Evolutionary conservation across 1,284 basidiomycete species (phyloP), one percentile per base, ranked within the genome.

Genomic region (Leucoagaricus sp.): DNA sequence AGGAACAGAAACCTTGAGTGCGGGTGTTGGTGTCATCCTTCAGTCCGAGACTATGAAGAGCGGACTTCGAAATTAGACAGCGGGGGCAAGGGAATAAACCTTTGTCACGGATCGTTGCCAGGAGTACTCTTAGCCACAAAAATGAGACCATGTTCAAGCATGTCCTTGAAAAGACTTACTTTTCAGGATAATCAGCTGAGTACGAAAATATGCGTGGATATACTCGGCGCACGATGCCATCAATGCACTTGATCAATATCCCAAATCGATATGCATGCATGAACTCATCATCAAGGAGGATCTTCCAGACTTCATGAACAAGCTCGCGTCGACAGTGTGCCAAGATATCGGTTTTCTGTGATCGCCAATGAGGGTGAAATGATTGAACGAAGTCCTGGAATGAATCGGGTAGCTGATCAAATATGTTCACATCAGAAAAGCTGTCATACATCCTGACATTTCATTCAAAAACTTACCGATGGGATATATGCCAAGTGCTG

Each of bases 151-250:
- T n/a, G n/a, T n/a, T n/a, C n/a, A n/a, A n/a, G n/a, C n/a, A n/a
- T n/a, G n/a, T n/a, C n/a, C n/a, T n/a, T n/a, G n/a, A n/a, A n/a
- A n/a, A n/a, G n/a, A 38, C 66, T 52, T 54, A 74, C 74, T 72
- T 74, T 58, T 76, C 73, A 1, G 72, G 75, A 59, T 76, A 77
- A 61, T 76, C 74, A 2, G 72, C 73, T 13, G 72, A 70, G 55
- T 77, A 75, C 13, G 66, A 67, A 29, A 74, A 68, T 23, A 76
- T 58, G 2, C 69, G 64, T 36, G 69, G 68, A 59, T 67, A 76
- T 3, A 73, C 26, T 1, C 64, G 58, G 0, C 68, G 60, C 21
- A 53, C 46, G 25, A 71, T 59, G 4, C 70, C 69, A 66, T 76
- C 74, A 25, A 49, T 44, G 53, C 67, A 75, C n/a, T 47, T 49